These are phyloP conservation scores for Aureobasidium sp. DNA, from an alignment of 2,329 filamentous ascomycete genomes.

Conservation along the genomic window DNA sequence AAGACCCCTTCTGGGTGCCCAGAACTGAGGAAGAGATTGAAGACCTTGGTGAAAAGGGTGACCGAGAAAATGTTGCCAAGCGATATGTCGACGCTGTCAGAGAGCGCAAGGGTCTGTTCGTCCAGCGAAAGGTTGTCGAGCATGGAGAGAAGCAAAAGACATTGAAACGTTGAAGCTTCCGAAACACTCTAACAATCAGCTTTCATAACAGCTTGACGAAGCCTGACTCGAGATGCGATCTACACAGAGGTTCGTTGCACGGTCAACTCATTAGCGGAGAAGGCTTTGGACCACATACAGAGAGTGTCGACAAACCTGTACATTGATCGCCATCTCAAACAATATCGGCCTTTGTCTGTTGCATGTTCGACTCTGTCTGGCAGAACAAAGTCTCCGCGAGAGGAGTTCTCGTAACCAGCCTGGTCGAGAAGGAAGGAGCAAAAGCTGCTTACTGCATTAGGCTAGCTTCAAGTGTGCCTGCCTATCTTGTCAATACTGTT, in stretches of 20 bases:
- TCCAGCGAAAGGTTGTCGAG: conserved; percentile 60
- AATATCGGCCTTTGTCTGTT: too few relatives aligned
- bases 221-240: too few relatives aligned
- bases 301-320: too few relatives aligned
- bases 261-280: too few relatives aligned
- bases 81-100: conserved; percentile 88
- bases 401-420: background rate
- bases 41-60: conserved; percentile 87
- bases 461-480: background rate
- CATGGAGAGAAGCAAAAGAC: conserved; percentile 91
- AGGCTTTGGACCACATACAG: too few relatives aligned
- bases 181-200: too few relatives aligned
- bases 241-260: too few relatives aligned
- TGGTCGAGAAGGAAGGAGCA: background rate
- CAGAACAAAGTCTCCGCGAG: background rate
- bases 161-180: conserved; percentile 42
- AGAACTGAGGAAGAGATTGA: conserved; percentile 94
- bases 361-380: background rate
- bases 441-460: background rate
- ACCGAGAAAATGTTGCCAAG: conserved; percentile 93
- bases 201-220: too few relatives aligned
- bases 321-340: too few relatives aligned
- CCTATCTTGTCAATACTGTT: background rate
- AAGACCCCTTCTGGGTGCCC: conserved; percentile 97
- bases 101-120: conserved; percentile 75